These are phyloP conservation scores for Cryptosporidium baileyi DNA, from an alignment of 169 alveolate genomes.

Conservation along the genomic window DNA sequence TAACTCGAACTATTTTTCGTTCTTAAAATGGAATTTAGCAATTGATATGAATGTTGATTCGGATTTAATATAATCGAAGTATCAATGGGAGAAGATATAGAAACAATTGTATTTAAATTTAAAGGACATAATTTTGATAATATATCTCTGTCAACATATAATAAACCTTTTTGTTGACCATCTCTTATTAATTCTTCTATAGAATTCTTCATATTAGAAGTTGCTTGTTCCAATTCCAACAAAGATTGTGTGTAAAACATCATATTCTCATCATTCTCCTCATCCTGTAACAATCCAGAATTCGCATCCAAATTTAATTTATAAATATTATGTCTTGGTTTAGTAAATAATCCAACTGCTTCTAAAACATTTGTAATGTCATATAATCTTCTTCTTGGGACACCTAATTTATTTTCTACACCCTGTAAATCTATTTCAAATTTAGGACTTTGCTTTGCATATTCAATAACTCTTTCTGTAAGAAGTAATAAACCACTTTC, in stretches of 20 bases:
- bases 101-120: conserved; percentile 38
- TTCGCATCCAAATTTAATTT: conserved; percentile 34
- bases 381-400: conserved; percentile 63
- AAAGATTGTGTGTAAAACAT: conserved; percentile 33
- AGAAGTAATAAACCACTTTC: conserved; percentile 51
- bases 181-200: conserved; percentile 5
- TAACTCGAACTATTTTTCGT: conserved; percentile 29
- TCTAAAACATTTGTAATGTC: conserved; percentile 62
- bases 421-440: conserved; percentile 51
- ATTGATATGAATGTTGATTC: conserved; percentile 61
- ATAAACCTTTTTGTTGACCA: conserved; percentile 29
- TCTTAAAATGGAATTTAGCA: conserved; percentile 36
- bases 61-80: conserved; percentile 41
- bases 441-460: conserved; percentile 53
- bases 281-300: conserved; percentile 30
- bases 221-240: conserved; percentile 21
- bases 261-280: conserved; percentile 50
- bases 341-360: conserved; percentile 59
- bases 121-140: conserved; percentile 37
- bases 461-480: conserved; percentile 63
- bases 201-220: neutral
- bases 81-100: conserved; percentile 40
- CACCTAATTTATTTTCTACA: conserved; percentile 45
- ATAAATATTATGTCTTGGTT: conserved; percentile 31
- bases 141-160: conserved; percentile 22